phyloP scores from a whole-genome alignment of 345 rosid genomes.

The Jatropha curcas region DNA sequence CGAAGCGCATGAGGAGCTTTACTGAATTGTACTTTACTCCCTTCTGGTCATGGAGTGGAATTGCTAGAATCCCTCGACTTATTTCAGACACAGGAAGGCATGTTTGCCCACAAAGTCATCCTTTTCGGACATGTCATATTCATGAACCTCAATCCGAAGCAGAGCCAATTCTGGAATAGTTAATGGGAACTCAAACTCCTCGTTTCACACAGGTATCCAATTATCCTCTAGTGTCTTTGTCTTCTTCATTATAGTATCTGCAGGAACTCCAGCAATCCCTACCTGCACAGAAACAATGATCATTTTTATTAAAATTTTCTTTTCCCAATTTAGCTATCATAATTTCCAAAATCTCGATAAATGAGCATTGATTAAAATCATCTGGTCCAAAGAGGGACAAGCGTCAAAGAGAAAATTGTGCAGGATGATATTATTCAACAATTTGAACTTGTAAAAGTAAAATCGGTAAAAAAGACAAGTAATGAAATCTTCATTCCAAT shows the following conservation, averaged over 20 bases:
- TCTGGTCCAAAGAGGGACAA: background rate
- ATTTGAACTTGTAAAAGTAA: background rate
- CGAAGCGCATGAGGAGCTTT: conserved; percentile 64
- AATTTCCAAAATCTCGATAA: background rate
- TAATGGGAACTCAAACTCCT: conserved; percentile 60
- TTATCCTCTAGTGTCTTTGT: conserved; percentile 56
- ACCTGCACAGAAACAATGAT: conserved; percentile 35
- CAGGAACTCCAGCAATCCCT: conserved; percentile 68
- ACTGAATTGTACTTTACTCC: conserved; percentile 46
- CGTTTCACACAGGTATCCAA: conserved; percentile 71
- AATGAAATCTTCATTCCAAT: background rate
- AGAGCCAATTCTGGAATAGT: conserved; percentile 69
- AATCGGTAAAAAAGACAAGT: background rate
- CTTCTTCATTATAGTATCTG: conserved; percentile 55
- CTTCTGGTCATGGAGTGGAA: conserved; percentile 57
- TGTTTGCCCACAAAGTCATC: conserved; percentile 75
- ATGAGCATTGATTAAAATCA: background rate
- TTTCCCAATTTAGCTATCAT: background rate
- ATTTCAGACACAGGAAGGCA: conserved; percentile 66
- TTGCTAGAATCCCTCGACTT: conserved; percentile 57
- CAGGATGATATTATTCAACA: background rate
- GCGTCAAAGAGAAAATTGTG: background rate
- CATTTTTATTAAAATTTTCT: too few relatives aligned
- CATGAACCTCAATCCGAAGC: conserved; percentile 65
- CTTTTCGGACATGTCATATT: conserved; percentile 66